Percentiles rank a stretch among this genome's conserved stretches.
Conservation (phyloP, 73 alveolate species). For the Tetrahymena borealis region DNA sequence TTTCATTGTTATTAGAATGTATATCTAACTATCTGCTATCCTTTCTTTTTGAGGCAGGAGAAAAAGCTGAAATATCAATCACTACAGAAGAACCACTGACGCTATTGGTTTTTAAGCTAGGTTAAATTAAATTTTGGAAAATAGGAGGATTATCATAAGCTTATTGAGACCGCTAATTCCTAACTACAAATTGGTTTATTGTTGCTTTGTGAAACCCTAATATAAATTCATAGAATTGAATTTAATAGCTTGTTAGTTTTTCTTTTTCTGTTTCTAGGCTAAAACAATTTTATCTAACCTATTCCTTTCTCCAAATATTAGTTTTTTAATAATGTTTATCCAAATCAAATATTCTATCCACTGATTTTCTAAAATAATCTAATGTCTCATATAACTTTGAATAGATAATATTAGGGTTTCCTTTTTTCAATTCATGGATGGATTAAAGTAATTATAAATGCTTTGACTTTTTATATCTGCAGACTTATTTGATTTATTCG, state of each 20-base stretch:
- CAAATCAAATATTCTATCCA: neutral
- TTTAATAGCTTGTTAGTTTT: neutral
- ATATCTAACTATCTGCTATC: neutral
- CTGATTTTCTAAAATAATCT: neutral
- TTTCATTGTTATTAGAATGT: neutral
- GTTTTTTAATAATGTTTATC: neutral
- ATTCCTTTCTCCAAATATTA: neutral
- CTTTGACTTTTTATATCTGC: neutral
- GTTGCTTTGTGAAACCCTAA: neutral
- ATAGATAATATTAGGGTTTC: neutral
- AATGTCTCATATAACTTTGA: neutral
- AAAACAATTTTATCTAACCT: neutral
- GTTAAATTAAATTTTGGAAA: neutral
- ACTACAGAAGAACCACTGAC: neutral
- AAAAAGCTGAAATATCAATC: neutral
- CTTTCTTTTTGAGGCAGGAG: neutral
- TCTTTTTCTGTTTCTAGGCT: neutral
- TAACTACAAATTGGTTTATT: neutral
- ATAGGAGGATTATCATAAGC: neutral
- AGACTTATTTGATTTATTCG: neutral
- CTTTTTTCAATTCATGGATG: neutral
- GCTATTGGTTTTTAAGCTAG: neutral
- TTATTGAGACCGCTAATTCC: neutral
- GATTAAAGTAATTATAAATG: neutral
- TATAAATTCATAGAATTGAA: neutral